phyloP scores from a whole-genome alignment of 768 basidiomycete species.

The Dioszegia aurantiaca region DNA sequence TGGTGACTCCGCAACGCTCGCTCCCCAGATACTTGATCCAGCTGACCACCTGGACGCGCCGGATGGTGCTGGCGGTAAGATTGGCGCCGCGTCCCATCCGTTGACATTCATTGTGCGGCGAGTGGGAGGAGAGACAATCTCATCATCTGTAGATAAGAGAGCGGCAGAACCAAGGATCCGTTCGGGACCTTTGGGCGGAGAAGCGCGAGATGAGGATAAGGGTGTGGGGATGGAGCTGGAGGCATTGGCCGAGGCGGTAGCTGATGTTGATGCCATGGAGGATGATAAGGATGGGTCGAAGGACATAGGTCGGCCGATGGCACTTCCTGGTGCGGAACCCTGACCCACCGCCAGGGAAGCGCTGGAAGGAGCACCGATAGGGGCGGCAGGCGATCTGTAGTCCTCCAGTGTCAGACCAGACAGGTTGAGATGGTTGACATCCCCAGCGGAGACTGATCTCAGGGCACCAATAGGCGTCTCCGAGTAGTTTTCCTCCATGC shows the following conservation, averaged over 20 bases:
- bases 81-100: slow-evolving; percentile 7
- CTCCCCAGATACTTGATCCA: slow-evolving; percentile 15
- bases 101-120: slow-evolving; percentile 8
- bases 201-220: slow-evolving; percentile 8
- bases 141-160: slow-evolving; percentile 45
- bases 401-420: slow-evolving; percentile 6
- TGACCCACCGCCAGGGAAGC: not conserved
- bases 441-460: slow-evolving; percentile 19
- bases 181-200: slow-evolving; percentile 32
- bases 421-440: slow-evolving; percentile 16
- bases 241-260: not conserved
- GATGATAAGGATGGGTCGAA: slow-evolving; percentile 12
- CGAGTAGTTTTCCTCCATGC: slow-evolving; percentile 42
- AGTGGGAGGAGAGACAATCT: slow-evolving; percentile 41
- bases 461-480: slow-evolving; percentile 43
- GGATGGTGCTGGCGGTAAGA: slow-evolving; percentile 1
- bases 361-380: slow-evolving; percentile 15
- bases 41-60: slow-evolving; percentile 19
- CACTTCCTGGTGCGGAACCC: slow-evolving; percentile 10
- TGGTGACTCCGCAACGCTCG: slow-evolving; percentile 2
- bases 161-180: slow-evolving; percentile 50
- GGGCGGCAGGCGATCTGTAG: slow-evolving; percentile 18
- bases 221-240: not conserved
- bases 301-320: slow-evolving; percentile 5
- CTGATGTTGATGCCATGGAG: not conserved